Evolutionary conservation across 768 basidiomycete genomes (phyloP), one percentile per base, ranked within the genome.

Genomic region (Gymnopilus junonius): DNA sequence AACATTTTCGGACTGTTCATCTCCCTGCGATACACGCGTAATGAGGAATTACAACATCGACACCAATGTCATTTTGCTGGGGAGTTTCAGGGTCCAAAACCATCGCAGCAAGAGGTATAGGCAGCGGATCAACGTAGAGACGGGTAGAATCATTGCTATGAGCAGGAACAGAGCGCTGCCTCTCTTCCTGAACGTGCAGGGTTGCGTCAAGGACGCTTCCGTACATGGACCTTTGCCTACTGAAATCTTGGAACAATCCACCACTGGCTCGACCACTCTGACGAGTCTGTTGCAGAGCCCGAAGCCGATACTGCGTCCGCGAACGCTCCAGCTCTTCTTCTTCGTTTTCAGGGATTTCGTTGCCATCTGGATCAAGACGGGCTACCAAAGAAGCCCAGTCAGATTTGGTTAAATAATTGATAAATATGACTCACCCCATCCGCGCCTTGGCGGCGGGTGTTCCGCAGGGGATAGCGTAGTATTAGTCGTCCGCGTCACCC

Each of bases 321-420:
- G 78, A 73, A 31, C 85, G 82, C 62, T 88, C 87, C 17, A 87
- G 76, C 55, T 85, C 83, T 64, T 85, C 83, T 63, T 90, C 88
- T 67, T 87, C 87, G 20, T 86, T 86, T 0, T 82, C 81, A 2
- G 86, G 78, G 59, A 89, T 82, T 69, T 89, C 87, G 63, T 90
- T 84, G 0, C 89, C 89, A 68, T 90, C 86, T 2, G 81, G 67
- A 71, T 85, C 82, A 50, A 85, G 78, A 37, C 82, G 80, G 35
- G 81, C 83, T 21, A 35, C 20, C 25, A 25, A 64, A 37, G 66
- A 27, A 56, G 37, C 45, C 43, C 40, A 62, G 21, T 39, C 21
- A 58, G 3, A 23, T 31, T n/a, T 35, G 48, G 37, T 46, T 29
- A 39, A 54, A 54, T 48, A 27, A 39, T 45, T 12, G 25, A 35